Conservation (phyloP, 208 protist genomes). For the Acanthamoeba royreba region DNA sequence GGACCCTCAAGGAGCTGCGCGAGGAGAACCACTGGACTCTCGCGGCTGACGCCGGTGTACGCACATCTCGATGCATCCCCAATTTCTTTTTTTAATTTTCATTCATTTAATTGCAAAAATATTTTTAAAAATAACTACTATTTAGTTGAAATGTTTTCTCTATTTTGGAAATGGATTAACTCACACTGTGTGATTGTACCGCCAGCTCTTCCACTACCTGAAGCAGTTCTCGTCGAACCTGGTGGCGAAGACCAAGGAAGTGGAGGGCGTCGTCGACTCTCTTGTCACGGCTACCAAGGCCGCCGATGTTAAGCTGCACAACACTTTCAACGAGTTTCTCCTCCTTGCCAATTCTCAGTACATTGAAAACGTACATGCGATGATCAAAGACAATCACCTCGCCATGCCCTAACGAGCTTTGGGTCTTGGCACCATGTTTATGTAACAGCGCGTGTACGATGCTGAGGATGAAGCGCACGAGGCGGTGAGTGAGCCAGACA, state of each 20-base stretch:
- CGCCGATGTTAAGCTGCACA: constrained; percentile 66
- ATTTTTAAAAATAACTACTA: background rate
- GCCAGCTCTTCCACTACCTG: constrained; percentile 65
- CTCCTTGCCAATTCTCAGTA: constrained; percentile 76
- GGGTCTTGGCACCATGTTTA: background rate
- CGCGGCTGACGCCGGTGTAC: background rate
- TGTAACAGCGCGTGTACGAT: constrained; percentile 21
- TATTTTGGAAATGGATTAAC: too few relatives aligned
- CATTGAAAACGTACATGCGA: constrained; percentile 77
- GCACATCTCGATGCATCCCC: too few relatives aligned
- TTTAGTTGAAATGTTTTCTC: too few relatives aligned
- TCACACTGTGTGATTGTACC: too few relatives aligned
- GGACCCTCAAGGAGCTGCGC: constrained; percentile 29
- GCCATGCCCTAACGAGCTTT: background rate
- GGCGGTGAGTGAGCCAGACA: background rate
- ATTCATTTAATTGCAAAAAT: background rate
- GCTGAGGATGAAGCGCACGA: background rate
- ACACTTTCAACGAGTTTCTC: constrained; percentile 78
- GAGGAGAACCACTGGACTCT: background rate
- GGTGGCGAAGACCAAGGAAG: constrained; percentile 66
- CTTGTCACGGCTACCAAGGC: constrained; percentile 58
- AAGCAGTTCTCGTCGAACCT: constrained; percentile 69
- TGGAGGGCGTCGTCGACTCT: constrained; percentile 64
- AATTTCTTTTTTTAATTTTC: background rate
- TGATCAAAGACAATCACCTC: too few relatives aligned